Evolutionary conservation across 2,329 filamentous ascomycete genomes (phyloP), one percentile per base, ranked within the genome.

Genomic region (Ustilaginoidea virens): DNA sequence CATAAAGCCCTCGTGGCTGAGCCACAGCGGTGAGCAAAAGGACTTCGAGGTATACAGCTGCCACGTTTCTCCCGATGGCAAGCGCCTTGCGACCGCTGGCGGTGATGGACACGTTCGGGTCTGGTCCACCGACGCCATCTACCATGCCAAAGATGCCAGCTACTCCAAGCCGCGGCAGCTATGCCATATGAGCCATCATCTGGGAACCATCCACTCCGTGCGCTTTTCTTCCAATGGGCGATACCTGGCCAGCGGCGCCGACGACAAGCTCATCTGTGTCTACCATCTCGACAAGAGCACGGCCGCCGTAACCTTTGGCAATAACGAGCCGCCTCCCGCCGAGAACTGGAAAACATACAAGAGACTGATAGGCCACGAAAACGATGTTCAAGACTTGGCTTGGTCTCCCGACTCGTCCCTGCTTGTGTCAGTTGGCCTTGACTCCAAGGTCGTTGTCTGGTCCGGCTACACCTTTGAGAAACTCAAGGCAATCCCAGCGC

Each of bases 21-120:
- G 80, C 52, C 87, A 94, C 61, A 85, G 82, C 58, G 86, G 87
- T 51, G 90, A 98, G 61, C 82, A 92, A 53, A 96, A 94, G 51
- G 86, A 96, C 52, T 92, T 92, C 49, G 90, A 98, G 58, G 87
- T 96, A 40, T 98, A 96, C 61, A 93, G 83, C 59, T 96, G 87
- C 54, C 82, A 96, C 63, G 75, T 98, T 39, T 98, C 90, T 17
- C 82, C 90, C 10, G 90, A 98, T 58, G 90, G 87, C 40, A 78
- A 74, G 48, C 74, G 90, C 39, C 69, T 98, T 33, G 90, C 87
- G 27, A 96, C 90, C 13, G 90, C 87, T 36, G 90, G 86, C 45
- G 87, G 90, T 68, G 90, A 98, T 64, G 87, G 90, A 48, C 83
- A 94, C 52, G 90, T 98, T 36, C 80, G 92, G 39, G 81, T 98